phyloP scores from a whole-genome alignment of 768 basidiomycete genomes.

The Leccinum truebloodii region DNA sequence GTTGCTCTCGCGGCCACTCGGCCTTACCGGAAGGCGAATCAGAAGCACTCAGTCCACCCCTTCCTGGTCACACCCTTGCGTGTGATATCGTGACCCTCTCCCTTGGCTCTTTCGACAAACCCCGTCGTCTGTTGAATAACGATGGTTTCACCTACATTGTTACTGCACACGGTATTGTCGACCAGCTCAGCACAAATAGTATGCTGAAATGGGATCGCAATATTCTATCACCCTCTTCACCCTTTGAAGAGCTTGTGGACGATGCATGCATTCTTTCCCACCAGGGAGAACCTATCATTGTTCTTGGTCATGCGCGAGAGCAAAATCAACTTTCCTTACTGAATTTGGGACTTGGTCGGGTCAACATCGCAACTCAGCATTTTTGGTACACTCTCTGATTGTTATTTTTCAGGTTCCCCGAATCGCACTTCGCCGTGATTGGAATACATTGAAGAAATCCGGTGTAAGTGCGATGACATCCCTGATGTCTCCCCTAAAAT shows the following conservation, averaged over 20 bases:
- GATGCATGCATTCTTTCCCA: conserved; percentile 42
- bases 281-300: conserved; percentile 26
- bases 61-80: conserved; percentile 1
- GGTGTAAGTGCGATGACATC: conserved; percentile 46
- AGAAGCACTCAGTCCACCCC: neutral
- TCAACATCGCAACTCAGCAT: conserved; percentile 15
- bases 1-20: neutral
- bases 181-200: conserved; percentile 25
- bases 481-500: conserved; percentile 42
- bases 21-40: neutral
- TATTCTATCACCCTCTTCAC: conserved; percentile 24
- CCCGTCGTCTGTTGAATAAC: conserved; percentile 38
- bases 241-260: conserved; percentile 37
- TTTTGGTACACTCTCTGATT: conserved; percentile 6
- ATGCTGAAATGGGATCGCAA: conserved; percentile 17
- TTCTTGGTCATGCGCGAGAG: conserved; percentile 44
- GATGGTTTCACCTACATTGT: conserved; percentile 27
- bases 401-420: conserved; percentile 8
- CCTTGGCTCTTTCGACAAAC: conserved; percentile 38
- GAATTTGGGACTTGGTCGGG: conserved; percentile 19
- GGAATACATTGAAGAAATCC: conserved; percentile 37
- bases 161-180: conserved; percentile 43
- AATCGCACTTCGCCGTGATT: conserved; percentile 27
- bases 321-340: conserved; percentile 35
- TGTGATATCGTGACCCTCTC: conserved; percentile 14